Evolutionary conservation across 352 stramenopile genomes (phyloP), one percentile per base, ranked within the genome.

Genomic region (Globisporangium recalcitrans): DNA sequence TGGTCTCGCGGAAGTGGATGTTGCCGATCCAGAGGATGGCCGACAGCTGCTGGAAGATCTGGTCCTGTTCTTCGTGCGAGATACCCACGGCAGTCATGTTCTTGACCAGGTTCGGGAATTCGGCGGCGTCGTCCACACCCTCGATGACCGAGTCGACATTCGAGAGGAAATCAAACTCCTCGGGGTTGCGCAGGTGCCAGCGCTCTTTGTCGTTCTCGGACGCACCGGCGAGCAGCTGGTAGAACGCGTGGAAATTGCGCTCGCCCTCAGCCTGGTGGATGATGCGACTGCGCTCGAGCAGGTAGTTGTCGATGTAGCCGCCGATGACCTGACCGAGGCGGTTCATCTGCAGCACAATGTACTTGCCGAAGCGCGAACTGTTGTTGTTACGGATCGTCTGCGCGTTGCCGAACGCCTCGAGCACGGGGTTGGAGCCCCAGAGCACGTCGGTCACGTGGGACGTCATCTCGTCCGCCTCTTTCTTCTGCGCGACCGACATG

Each of bases 171-270:
- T 83, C 71, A 62, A 89, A 96, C 22, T 82, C 68, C 46, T 86
- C 67, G 0, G 79, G 63, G 16, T 53, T 74, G 0, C 72, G 72
- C 51, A 92, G 59, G 49, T 88, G 73, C 80, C 80, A 90, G 26
- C 74, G 64, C 56, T 74, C 68, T 7, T 71, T 73, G 27, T 92
- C 79, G 3, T 68, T 64, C 6, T 77, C 67, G 7, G 66, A 82
- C 26, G 80, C 87, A 42, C 85, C 88, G 0, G 84, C 74, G 40
- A 97, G 75, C 38, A 98, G 68, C 74, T 98, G 89, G 75, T 98
- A 98, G 71, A 98, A 98, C 21, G 91, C 68, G 76, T 98, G 92
- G 71, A 97, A 98, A 72, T 97, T 97, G 59, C 92, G 87, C 72
- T 98, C 92, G 55, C 83, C 87, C 8, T 87, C 77, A 10, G 85